A percentile compares a stretch with the other conserved stretches of the same genome.
phyloP scores from a whole-genome alignment of 2,329 filamentous ascomycete genomes.

The Colletotrichum lupini region DNA sequence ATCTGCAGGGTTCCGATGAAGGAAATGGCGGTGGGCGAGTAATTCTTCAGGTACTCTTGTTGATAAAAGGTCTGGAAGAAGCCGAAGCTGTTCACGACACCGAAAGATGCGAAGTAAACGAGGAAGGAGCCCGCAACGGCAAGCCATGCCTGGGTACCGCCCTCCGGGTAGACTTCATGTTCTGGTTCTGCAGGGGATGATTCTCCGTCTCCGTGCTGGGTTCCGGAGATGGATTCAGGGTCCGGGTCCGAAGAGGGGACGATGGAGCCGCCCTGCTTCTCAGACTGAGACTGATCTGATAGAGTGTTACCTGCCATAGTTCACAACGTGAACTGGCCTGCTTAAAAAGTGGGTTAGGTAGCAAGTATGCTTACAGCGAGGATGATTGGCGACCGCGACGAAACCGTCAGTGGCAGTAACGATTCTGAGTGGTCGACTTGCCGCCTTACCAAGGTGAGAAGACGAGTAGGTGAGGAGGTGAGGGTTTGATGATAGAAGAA shows the following conservation, averaged over 20 bases:
- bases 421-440: background rate
- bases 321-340: background rate
- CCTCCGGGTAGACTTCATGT: slow-evolving; percentile 2
- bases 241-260: background rate
- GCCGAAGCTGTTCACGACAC: slow-evolving; percentile 50
- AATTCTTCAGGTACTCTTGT: slow-evolving; percentile 54
- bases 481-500: background rate
- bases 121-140: slow-evolving; percentile 9
- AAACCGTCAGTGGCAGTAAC: background rate
- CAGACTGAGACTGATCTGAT: background rate
- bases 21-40: slow-evolving; percentile 63
- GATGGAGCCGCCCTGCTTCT: background rate
- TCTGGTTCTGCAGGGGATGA: background rate
- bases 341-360: background rate
- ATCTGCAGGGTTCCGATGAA: slow-evolving; percentile 69
- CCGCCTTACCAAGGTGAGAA: background rate
- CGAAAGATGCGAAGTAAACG: slow-evolving; percentile 6
- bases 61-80: slow-evolving; percentile 70
- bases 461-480: background rate
- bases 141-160: slow-evolving; percentile 25
- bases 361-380: background rate
- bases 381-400: background rate
- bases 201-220: background rate
- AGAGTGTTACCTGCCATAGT: background rate
- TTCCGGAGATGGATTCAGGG: background rate